Conservation (phyloP, 139 green algal species). For the Limnomonas spitsbergensis region DNA sequence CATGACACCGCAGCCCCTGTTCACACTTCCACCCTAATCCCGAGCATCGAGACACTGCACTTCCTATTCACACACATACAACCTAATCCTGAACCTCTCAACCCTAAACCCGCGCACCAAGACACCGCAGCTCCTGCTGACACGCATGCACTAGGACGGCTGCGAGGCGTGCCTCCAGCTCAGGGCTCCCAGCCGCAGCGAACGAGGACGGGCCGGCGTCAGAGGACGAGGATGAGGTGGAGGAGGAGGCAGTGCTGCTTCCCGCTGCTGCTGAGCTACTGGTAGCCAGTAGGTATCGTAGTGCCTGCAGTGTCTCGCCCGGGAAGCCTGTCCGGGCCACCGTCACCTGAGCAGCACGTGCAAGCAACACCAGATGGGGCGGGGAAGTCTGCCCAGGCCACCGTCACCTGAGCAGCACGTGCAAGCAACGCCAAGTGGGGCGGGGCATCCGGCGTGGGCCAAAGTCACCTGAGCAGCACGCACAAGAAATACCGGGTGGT, state of each 20-base stretch:
- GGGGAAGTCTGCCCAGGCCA: conserved; percentile 32
- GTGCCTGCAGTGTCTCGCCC: conserved; percentile 37
- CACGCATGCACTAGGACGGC: conserved; percentile 38
- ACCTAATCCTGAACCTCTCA: too few species aligned
- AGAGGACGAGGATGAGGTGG: conserved; percentile 5
- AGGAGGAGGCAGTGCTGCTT: neutral
- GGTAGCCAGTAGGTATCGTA: conserved; percentile 40
- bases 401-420: conserved; percentile 23
- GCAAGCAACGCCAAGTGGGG: too few species aligned
- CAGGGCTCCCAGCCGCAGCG: neutral
- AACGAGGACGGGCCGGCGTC: conserved; percentile 3
- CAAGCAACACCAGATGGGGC: too few species aligned
- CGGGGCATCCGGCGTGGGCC: conserved; percentile 29
- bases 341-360: conserved; percentile 18
- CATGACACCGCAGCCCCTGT: too few species aligned
- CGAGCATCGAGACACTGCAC: too few species aligned
- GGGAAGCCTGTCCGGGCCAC: conserved; percentile 34
- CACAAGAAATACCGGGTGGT: too few species aligned
- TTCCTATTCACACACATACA: too few species aligned
- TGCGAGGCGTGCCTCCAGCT: conserved; percentile 30
- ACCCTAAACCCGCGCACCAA: conserved; percentile 20
- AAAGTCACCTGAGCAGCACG: conserved; percentile 29
- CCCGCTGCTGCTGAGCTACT: conserved; percentile 12
- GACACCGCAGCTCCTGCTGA: conserved; percentile 25
- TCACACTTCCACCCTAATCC: too few species aligned